Evolutionary conservation across 306 rosid species (phyloP), one percentile per base, ranked within the genome.

Genomic region (Vigna mungo): DNA sequence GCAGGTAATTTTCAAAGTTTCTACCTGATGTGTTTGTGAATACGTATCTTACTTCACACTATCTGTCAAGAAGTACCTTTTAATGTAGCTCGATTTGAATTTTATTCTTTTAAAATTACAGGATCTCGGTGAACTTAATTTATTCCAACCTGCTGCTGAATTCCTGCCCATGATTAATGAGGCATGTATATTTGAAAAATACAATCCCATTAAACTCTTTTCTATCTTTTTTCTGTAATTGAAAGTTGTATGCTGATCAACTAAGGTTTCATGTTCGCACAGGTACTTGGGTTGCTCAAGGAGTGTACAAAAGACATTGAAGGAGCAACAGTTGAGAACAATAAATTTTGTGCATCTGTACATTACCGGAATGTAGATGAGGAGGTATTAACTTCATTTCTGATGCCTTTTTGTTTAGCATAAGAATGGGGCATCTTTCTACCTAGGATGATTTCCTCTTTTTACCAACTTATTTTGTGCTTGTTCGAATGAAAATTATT

Each of bases 301-400:
- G 97, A 90, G 76, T 71, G 60, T 51, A 88, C 87, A 23, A 84
- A 84, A 83, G 96, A 88, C 34, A 87, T 95, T 70, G 55, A 81
- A 83, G 98, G 98, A 69, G 91, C 95, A 70, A 89, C 65, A 66
- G 89, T 94, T 75, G 98, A 94, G 86, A 76, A 86, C 79, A 94
- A 94, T 65, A 94, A 90, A 79, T 94, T 94, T 82, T 94, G 98
- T 36, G 96, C 81, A 37, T 92, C 98, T 77, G 93, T 94, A 77
- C 98, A 94, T 80, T 94, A 94, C 83, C 97, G 98, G 61, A 94
- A 92, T 4, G 97, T 94, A 68, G 90, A 89, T 15, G 96, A 90
- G 68, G 81, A 88, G 93, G 98, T 94, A 86, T 3, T 54, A 32
- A 18, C 49, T 67, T 81, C 23, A 27, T 48, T 61, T 58, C 53